Evolutionary conservation across 805 yeast genomes (phyloP).

Genomic region (Candida awuae): DNA sequence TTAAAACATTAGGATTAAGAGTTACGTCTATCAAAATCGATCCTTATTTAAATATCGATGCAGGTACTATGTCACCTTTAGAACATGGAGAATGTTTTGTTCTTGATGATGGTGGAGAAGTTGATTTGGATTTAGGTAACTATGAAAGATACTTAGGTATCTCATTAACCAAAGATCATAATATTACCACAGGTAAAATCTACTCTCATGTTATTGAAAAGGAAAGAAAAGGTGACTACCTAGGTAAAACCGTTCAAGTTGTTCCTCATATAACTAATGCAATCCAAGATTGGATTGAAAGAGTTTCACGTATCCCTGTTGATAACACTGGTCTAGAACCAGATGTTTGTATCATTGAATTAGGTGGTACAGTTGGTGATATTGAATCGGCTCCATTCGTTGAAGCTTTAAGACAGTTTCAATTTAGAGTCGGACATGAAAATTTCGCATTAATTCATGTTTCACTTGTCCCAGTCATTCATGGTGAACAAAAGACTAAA

Average conservation of each 20-base stretch:
- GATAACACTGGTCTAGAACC: constrained; percentile 84
- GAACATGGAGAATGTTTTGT: constrained; percentile 99
- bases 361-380: constrained; percentile 99
- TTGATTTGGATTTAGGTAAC: constrained; percentile 95
- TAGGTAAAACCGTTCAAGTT: constrained; percentile 99
- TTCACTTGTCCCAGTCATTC: constrained; percentile 93
- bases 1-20: constrained; percentile 88
- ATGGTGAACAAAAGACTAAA: constrained; percentile 98
- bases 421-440: constrained; percentile 90
- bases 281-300: constrained; percentile 97
- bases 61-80: constrained; percentile 98
- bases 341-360: constrained; percentile 92
- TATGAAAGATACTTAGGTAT: constrained; percentile 94
- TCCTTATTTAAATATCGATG: constrained; percentile 98
- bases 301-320: constrained; percentile 85
- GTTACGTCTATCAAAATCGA: constrained; percentile 97
- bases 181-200: constrained; percentile 96
- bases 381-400: constrained; percentile 98
- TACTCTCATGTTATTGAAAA: constrained; percentile 88
- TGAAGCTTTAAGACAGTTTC: constrained; percentile 98
- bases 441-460: constrained; percentile 96
- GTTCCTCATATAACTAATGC: constrained; percentile 98
- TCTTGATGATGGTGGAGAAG: constrained; percentile 97
- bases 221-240: constrained; percentile 94
- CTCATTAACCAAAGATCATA: constrained; percentile 88